Evolutionary conservation across 345 rosid species (phyloP).

Genomic region (Melaleuca quinquenervia): DNA sequence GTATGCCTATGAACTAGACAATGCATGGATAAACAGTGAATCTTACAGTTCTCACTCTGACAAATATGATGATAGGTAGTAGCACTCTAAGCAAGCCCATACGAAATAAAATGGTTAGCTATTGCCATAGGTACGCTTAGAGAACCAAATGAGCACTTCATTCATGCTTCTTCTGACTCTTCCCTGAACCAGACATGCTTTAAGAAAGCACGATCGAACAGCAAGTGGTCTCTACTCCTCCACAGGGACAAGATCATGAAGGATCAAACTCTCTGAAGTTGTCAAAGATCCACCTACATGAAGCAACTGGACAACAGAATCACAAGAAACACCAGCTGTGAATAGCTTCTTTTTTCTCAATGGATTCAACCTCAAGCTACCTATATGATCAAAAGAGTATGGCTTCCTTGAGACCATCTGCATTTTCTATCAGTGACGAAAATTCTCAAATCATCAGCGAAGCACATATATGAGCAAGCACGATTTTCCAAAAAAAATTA

Average conservation of each 20-base stretch:
- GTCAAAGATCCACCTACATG: neutral
- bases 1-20: neutral
- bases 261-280: neutral
- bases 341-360: neutral
- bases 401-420: neutral
- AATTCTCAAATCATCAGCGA: neutral
- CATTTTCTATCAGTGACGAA: neutral
- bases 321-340: neutral
- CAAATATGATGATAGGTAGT: too few relatives aligned
- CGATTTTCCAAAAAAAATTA: too few relatives aligned
- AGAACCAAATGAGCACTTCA: neutral
- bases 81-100: too few relatives aligned
- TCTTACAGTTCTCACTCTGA: neutral
- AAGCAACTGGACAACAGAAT: neutral
- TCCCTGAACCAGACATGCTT: neutral
- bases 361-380: neutral
- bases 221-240: neutral
- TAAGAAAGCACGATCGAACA: neutral
- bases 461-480: too few relatives aligned
- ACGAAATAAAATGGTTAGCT: neutral
- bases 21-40: neutral
- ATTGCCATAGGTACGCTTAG: neutral
- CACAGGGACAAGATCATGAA: neutral
- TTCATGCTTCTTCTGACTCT: neutral
- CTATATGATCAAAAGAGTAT: neutral